Percentiles rank a stretch among this genome's conserved stretches.
These are phyloP conservation scores for Ulota crispa DNA, from an alignment of 225 moss, liverwort and hornwort genomes.

Conservation along the genomic window DNA sequence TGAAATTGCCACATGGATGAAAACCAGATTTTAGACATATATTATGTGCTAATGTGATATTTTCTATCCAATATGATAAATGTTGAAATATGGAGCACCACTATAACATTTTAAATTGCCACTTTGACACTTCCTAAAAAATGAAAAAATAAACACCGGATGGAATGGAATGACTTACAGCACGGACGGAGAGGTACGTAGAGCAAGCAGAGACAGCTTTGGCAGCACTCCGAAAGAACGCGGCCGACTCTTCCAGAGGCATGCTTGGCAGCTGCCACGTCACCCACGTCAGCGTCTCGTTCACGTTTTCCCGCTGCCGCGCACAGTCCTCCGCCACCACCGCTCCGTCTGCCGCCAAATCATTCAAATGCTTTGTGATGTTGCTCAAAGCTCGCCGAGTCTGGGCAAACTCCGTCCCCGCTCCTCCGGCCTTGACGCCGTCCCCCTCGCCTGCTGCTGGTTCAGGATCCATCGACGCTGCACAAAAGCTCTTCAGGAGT, in stretches of 20 bases:
- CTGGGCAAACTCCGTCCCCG: not conserved
- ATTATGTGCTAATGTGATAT: too few relatives aligned
- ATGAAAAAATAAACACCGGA: too few relatives aligned
- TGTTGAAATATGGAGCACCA: too few relatives aligned
- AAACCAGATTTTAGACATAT: too few relatives aligned
- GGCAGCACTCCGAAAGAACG: constrained; percentile 24
- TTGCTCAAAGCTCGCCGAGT: constrained; percentile 24
- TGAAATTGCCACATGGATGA: too few relatives aligned
- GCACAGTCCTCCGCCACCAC: constrained; percentile 32
- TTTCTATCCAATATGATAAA: too few relatives aligned
- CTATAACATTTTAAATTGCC: too few relatives aligned
- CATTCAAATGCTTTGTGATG: constrained; percentile 17
- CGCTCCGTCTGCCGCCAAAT: constrained; percentile 3
- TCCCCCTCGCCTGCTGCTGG: not conserved
- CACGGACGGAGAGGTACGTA: constrained; percentile 25
- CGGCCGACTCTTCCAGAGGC: not conserved
- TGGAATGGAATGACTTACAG: constrained; percentile 10
- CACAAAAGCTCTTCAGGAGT: not conserved
- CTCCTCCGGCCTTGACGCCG: not conserved
- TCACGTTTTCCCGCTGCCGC: constrained; percentile 33
- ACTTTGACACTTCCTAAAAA: too few relatives aligned
- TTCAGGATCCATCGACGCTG: not conserved
- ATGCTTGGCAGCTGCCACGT: constrained; percentile 10
- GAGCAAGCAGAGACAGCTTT: constrained; percentile 30
- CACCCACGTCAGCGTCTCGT: constrained; percentile 30